Base-by-base conservation (phyloP, 1,284 basidiomycete species). In the Kwoniella shivajii region DNA sequence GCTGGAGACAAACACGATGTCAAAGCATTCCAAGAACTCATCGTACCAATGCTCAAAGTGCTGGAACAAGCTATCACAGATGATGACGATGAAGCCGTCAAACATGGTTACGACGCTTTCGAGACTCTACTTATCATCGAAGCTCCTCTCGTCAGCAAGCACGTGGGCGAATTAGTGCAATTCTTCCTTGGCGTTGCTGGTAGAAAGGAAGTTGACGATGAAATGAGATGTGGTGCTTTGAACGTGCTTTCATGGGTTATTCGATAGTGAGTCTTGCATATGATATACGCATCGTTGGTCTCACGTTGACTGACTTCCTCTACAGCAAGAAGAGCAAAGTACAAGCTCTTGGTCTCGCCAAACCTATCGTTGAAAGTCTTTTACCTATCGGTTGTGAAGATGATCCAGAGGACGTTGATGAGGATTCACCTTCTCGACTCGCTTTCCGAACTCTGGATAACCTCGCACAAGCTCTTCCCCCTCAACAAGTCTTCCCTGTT, bases 191-290 rank as follows among this genome's bases (percentile, higher is more conserved):
- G 83, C 56, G 89, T 88, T 56, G 92, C 92, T 60, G 87, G 84
- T 47, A 95, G 96, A 82, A 84, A 83, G 63, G 81, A 83, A 22
- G 87, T 88, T 70, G 90, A 93, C 47, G 81, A 83, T 59, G 90
- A 90, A 48, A 85, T 97, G 59, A 89, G 96, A 60, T 85, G 93
- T 61, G 89, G 96, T 75, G 88, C 90, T 26, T 84, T 99, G 57
- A 99, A 98, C 74, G 90, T 92, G 20, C 85, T 99, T 31, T 90
- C 92, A 72, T 99, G 95, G 95, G 92, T 89, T 46, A 88, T 96
- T 58, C 89, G 90, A 81, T 95, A 95, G 90, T 87, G 71, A 61
- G 82, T 76, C 11, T 4, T 7, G n/a, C n/a, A n/a, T n/a, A n/a
- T n/a, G n/a, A n/a, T 7, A 34, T 34, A 7, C 7, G 33, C 9